A percentile compares a stretch with the other conserved stretches of the same genome.
These are phyloP conservation scores for Fomitiporia mediterranea DNA, from an alignment of 1,284 basidiomycete species.

Conservation along the genomic window DNA sequence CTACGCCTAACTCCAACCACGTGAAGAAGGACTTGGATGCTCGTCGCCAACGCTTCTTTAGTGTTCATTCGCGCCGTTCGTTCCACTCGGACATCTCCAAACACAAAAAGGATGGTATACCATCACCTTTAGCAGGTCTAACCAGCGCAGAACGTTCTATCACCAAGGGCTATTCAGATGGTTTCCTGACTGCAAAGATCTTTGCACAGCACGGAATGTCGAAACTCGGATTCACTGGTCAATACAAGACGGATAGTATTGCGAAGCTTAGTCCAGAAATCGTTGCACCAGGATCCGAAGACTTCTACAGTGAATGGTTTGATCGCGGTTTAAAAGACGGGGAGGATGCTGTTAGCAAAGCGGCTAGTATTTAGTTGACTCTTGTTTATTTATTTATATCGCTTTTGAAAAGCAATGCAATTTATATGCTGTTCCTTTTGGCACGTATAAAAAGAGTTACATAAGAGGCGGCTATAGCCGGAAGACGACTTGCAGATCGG, in stretches of 20 bases:
- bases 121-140: conserved; percentile 10
- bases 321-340: conserved; percentile 41
- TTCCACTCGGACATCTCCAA: neutral
- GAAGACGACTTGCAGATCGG: neutral
- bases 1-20: neutral
- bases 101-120: conserved; percentile 8
- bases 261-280: conserved; percentile 33
- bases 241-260: conserved; percentile 55
- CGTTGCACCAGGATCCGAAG: conserved; percentile 38
- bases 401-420: neutral
- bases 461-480: neutral
- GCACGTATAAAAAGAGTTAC: neutral
- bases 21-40: conserved; percentile 3
- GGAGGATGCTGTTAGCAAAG: conserved; percentile 28
- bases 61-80: conserved; percentile 14
- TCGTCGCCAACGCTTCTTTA: conserved; percentile 11
- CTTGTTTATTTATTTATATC: neutral
- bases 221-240: conserved; percentile 59
- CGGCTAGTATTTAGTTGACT: neutral
- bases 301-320: conserved; percentile 44
- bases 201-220: conserved; percentile 55
- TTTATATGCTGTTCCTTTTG: neutral
- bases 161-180: conserved; percentile 56
- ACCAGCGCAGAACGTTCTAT: conserved; percentile 27
- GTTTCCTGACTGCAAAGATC: conserved; percentile 54